phyloP scores from a whole-genome alignment of 805 yeast species.

The Candida railenensis region DNA sequence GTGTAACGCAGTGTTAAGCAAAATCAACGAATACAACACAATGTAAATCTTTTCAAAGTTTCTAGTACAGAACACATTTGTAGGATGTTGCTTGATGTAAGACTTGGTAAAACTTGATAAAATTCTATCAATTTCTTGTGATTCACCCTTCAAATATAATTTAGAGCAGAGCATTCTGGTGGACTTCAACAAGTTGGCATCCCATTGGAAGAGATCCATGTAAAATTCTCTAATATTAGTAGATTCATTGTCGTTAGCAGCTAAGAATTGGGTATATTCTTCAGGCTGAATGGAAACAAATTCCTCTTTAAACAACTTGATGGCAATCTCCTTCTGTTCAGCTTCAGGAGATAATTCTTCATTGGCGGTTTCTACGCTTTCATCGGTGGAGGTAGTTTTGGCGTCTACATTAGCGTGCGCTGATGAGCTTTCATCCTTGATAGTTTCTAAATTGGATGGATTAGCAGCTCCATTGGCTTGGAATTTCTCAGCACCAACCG shows the following conservation, averaged over 20 bases:
- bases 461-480: neutral
- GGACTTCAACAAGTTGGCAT: constrained; percentile 52
- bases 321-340: constrained; percentile 35
- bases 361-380: constrained; percentile 1
- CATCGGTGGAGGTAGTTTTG: constrained; percentile 2
- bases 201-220: constrained; percentile 48
- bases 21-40: constrained; percentile 65
- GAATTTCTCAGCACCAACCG: constrained; percentile 4
- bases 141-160: constrained; percentile 77
- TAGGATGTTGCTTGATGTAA: constrained; percentile 54
- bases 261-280: constrained; percentile 43
- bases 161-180: constrained; percentile 61
- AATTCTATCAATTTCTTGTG: constrained; percentile 76
- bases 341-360: constrained; percentile 4
- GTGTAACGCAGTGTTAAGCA: constrained; percentile 77
- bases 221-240: constrained; percentile 40
- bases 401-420: neutral
- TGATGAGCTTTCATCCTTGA: neutral
- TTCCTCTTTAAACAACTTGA: constrained; percentile 35
- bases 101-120: constrained; percentile 65
- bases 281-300: constrained; percentile 44
- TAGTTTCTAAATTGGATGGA: neutral
- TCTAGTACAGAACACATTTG: constrained; percentile 47
- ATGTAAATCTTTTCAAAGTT: constrained; percentile 62
- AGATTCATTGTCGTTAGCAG: constrained; percentile 38